phyloP scores from a whole-genome alignment of 208 protist species.

The Wallacemonas sp. region DNA sequence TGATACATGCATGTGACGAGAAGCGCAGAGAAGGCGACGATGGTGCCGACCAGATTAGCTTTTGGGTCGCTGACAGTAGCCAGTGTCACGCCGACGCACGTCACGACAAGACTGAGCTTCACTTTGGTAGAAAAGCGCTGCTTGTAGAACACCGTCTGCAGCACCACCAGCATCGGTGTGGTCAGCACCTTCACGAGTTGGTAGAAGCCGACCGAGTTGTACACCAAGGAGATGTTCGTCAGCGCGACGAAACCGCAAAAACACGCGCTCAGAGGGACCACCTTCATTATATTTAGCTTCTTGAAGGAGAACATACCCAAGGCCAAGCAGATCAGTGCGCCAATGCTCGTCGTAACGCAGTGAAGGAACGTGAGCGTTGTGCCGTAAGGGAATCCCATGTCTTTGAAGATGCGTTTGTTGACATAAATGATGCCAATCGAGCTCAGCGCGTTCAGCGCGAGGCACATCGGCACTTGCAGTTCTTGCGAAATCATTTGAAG shows the following conservation, averaged over 20 bases:
- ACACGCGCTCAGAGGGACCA: conserved; percentile 72
- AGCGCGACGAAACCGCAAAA: conserved; percentile 90
- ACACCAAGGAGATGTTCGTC: conserved; percentile 84
- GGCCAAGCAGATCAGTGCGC: conserved; percentile 41
- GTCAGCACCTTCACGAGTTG: conserved; percentile 87
- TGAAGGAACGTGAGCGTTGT: conserved; percentile 72
- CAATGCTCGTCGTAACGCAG: conserved; percentile 61
- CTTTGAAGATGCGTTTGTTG: conserved; percentile 73
- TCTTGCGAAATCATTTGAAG: conserved; percentile 14
- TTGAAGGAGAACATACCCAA: conserved; percentile 58
- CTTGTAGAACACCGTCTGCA: conserved; percentile 62
- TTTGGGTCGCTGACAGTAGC: conserved; percentile 73
- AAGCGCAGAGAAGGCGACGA: conserved; percentile 64
- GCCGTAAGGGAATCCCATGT: conserved; percentile 50
- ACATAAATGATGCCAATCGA: conserved; percentile 60
- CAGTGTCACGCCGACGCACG: conserved; percentile 69
- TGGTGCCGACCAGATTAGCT: conserved; percentile 60
- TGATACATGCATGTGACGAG: conserved; percentile 86
- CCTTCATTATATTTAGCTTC: conserved; percentile 36
- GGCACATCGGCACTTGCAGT: conserved; percentile 24
- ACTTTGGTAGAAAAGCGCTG: conserved; percentile 47
- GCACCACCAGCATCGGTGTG: conserved; percentile 67
- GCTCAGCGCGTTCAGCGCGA: conserved; percentile 65
- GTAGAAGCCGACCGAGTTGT: conserved; percentile 91
- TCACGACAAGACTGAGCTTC: conserved; percentile 48